phyloP scores from a whole-genome alignment of 805 yeast genomes.

The Barnettozyma sucrosica region DNA sequence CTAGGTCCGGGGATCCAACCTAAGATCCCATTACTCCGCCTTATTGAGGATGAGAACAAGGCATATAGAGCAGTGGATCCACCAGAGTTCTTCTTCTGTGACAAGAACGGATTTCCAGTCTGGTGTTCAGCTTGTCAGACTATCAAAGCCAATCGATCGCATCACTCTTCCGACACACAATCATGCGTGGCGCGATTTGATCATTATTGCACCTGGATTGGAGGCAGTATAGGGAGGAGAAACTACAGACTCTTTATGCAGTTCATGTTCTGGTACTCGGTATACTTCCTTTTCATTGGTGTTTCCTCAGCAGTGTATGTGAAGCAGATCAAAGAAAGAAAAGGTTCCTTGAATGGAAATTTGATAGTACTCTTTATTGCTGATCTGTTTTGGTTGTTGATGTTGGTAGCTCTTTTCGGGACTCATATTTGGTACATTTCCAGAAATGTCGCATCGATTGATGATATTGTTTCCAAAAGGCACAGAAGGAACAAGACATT shows the following conservation, averaged over 20 bases:
- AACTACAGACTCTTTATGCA: slow-evolving; percentile 60
- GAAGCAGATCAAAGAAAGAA: slow-evolving; percentile 22
- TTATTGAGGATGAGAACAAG: slow-evolving; percentile 20
- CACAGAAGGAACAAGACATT: slow-evolving; percentile 21
- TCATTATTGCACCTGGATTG: slow-evolving; percentile 80
- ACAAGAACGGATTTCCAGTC: slow-evolving; percentile 64
- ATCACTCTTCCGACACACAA: slow-evolving; percentile 54
- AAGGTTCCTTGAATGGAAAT: slow-evolving; percentile 37
- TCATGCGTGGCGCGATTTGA: slow-evolving; percentile 72
- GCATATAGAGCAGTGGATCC: slow-evolving; percentile 30
- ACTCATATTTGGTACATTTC: slow-evolving; percentile 41
- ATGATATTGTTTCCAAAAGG: slow-evolving; percentile 40
- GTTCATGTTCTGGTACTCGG: slow-evolving; percentile 36
- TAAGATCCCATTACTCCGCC: slow-evolving; percentile 32
- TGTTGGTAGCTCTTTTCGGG: slow-evolving; percentile 37
- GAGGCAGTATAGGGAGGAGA: slow-evolving; percentile 59
- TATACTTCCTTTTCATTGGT: slow-evolving; percentile 35
- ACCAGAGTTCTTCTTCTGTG: slow-evolving; percentile 63
- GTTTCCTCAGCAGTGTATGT: slow-evolving; percentile 33
- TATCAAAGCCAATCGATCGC: slow-evolving; percentile 61
- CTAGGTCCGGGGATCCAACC: slow-evolving; percentile 58
- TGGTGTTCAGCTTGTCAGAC: slow-evolving; percentile 70
- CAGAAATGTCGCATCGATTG: slow-evolving; percentile 52
- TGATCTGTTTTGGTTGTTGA: slow-evolving; percentile 38
- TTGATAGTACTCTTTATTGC: slow-evolving; percentile 42